Percentiles rank a stretch among this genome's conserved stretches.
These are phyloP conservation scores for Ogataea kodamae DNA, from an alignment of 805 yeast genomes.

Conservation along the genomic window DNA sequence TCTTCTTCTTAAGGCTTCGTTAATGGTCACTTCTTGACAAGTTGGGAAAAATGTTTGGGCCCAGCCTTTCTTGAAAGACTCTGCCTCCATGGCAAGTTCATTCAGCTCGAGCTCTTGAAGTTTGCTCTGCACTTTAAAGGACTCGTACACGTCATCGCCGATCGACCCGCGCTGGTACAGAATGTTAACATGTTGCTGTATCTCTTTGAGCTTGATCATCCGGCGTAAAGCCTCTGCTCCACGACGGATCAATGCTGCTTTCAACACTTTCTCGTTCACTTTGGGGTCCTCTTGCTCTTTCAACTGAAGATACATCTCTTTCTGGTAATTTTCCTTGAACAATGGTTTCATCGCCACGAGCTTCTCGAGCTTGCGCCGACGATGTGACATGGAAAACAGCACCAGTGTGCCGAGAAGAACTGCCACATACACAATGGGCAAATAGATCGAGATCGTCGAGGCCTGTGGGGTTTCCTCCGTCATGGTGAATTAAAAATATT, in stretches of 20 bases:
- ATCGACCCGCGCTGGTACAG: conserved; percentile 85
- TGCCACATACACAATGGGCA: conserved; percentile 75
- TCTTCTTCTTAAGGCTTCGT: conserved; percentile 86
- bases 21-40: conserved; percentile 87
- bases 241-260: conserved; percentile 49
- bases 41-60: conserved; percentile 68
- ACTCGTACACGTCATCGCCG: conserved; percentile 84
- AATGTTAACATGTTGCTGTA: conserved; percentile 61
- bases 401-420: conserved; percentile 63
- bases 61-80: conserved; percentile 74
- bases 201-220: conserved; percentile 76
- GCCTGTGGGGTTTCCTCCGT: conserved; percentile 17
- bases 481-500: too few species aligned
- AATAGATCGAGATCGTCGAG: conserved; percentile 51
- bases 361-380: conserved; percentile 51
- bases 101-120: conserved; percentile 77
- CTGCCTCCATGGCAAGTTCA: conserved; percentile 74
- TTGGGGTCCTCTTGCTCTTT: conserved; percentile 48
- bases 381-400: conserved; percentile 65
- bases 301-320: conserved; percentile 59
- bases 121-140: conserved; percentile 73
- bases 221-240: conserved; percentile 88
- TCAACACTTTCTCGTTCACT: conserved; percentile 59
- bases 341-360: conserved; percentile 65
- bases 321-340: conserved; percentile 64